Conservation (phyloP, 768 basidiomycete genomes). For the Phylloporus rhodoxanthus region DNA sequence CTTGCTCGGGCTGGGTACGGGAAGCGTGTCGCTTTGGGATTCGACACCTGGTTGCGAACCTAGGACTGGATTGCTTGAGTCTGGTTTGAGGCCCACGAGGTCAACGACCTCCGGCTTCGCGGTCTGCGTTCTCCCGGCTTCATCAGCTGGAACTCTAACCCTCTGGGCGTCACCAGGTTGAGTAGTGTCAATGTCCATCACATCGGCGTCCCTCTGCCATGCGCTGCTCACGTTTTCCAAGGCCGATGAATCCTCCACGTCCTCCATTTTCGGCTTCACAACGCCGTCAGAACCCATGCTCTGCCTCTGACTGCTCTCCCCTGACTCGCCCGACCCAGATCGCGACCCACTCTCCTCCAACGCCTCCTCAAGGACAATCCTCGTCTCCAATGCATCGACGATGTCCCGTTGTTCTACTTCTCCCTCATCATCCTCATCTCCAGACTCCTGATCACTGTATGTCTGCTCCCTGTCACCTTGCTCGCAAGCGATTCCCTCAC, state of each 20-base stretch:
- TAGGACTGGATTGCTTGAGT: conserved; percentile 53
- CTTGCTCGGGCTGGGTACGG: conserved; percentile 29
- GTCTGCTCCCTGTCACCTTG: conserved; percentile 20
- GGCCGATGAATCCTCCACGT: conserved; percentile 51
- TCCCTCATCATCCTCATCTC: conserved; percentile 55
- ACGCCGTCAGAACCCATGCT: conserved; percentile 23
- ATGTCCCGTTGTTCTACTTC: conserved; percentile 50
- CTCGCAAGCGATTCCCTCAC: conserved; percentile 13
- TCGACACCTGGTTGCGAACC: conserved; percentile 37
- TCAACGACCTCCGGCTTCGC: conserved; percentile 25
- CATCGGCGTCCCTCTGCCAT: conserved; percentile 18
- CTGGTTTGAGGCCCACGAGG: conserved; percentile 43
- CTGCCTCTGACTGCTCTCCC: conserved; percentile 33
- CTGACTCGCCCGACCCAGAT: conserved; percentile 28
- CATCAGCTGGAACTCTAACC: conserved; percentile 6
- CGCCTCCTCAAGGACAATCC: conserved; percentile 51
- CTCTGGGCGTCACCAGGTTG: conserved; percentile 24
- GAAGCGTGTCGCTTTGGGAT: conserved; percentile 25
- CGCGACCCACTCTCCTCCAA: conserved; percentile 35
- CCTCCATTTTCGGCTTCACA: conserved; percentile 46
- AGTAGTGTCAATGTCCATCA: conserved; percentile 33
- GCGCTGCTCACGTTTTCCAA: conserved; percentile 23
- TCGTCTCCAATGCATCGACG: conserved; percentile 56
- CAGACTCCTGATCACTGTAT: conserved; percentile 38
- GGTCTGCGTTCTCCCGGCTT: conserved; percentile 15